Percentiles rank a stretch among this genome's conserved stretches.
These are phyloP conservation scores for Paspalum vaginatum DNA, from an alignment of 176 grass and related monocot genomes.

Conservation along the genomic window DNA sequence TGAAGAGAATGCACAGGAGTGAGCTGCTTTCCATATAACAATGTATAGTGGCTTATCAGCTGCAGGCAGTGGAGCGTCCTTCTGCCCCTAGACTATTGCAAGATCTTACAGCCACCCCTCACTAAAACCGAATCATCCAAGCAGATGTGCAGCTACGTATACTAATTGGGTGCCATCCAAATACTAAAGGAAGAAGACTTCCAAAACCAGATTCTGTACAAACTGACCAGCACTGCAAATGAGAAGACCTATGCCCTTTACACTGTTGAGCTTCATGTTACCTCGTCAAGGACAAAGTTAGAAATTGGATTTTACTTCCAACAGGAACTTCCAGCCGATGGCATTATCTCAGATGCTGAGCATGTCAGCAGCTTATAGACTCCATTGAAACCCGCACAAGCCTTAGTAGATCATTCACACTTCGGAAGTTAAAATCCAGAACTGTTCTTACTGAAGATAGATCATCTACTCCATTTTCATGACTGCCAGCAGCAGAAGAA, in stretches of 20 bases:
- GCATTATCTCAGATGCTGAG: conserved; percentile 21
- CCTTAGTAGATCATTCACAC: conserved; percentile 76
- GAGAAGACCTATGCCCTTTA: conserved; percentile 35
- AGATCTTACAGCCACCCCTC: neutral
- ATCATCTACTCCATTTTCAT: conserved; percentile 54
- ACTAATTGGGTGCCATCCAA: conserved; percentile 20
- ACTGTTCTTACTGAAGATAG: conserved; percentile 79
- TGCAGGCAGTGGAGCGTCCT: conserved; percentile 16
- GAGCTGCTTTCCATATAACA: conserved; percentile 20
- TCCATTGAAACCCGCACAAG: conserved; percentile 93
- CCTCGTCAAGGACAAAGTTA: conserved; percentile 14
- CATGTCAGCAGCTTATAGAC: conserved; percentile 69
- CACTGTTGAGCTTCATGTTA: conserved; percentile 31
- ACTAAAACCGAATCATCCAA: conserved; percentile 38
- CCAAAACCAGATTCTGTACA: conserved; percentile 46
- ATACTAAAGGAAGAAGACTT: conserved; percentile 32
- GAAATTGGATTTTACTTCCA: conserved; percentile 24
- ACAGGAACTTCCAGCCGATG: conserved; percentile 19
- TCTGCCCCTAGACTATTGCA: conserved; percentile 24
- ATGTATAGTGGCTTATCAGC: conserved; percentile 21
- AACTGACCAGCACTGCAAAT: conserved; percentile 27
- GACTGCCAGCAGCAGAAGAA: conserved; percentile 55
- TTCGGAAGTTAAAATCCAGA: conserved; percentile 94
- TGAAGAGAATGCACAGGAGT: neutral
- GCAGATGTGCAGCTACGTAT: conserved; percentile 33